phyloP scores from a whole-genome alignment of 345 rosid species.

The Raphanus raphanistrum region DNA sequence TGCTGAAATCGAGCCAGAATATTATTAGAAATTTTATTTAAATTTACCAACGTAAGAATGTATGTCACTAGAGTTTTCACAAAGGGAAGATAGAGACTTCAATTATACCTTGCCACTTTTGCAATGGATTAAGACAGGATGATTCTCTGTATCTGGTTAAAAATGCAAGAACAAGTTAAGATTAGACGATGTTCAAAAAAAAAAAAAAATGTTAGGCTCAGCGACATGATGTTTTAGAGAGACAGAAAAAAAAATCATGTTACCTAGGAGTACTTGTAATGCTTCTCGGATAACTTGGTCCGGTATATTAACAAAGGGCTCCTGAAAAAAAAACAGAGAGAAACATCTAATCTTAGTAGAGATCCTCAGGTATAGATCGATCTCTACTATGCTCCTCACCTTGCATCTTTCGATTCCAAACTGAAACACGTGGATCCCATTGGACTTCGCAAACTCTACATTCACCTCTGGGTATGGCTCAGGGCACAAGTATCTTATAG shows the following conservation, averaged over 20 bases:
- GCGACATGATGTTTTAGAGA: not conserved
- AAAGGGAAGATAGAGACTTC: not conserved
- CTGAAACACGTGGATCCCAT: conserved; percentile 64
- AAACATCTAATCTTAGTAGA: conserved; percentile 4
- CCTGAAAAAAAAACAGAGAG: conserved; percentile 46
- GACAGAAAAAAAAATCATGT: not conserved
- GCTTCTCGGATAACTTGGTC: conserved; percentile 69
- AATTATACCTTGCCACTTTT: conserved; percentile 74
- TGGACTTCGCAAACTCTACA: conserved; percentile 52
- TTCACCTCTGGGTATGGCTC: conserved; percentile 67
- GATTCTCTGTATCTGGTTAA: conserved; percentile 59
- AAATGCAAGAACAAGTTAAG: not conserved
- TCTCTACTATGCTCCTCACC: conserved; percentile 54
- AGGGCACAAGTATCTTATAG: conserved; percentile 62
- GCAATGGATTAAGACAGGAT: conserved; percentile 75
- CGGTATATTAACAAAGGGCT: conserved; percentile 73
- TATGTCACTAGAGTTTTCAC: not conserved
- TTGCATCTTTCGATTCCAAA: conserved; percentile 76
- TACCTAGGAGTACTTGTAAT: conserved; percentile 68
- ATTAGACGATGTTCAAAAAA: not conserved
- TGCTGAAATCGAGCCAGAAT: conserved; percentile 44
- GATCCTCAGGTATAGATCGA: too few relatives aligned
- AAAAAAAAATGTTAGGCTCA: not conserved
- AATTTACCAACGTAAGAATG: not conserved
- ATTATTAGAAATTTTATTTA: not conserved